Evolutionary conservation across 2,329 filamentous ascomycete genomes (phyloP).

Genomic region (Bipolaris gigantea): DNA sequence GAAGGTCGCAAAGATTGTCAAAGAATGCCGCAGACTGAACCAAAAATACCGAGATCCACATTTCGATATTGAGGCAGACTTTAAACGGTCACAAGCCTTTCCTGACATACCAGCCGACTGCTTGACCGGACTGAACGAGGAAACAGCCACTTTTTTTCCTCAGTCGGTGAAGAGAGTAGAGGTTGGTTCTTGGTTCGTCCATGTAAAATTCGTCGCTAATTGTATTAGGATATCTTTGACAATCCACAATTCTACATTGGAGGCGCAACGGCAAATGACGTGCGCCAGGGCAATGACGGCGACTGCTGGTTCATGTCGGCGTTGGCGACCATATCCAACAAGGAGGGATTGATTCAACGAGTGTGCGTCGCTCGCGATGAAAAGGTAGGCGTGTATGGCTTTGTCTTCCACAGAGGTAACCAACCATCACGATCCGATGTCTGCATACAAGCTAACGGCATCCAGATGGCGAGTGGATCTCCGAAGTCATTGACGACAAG

Average conservation of each 20-base stretch:
- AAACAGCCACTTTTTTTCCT: conserved; percentile 53
- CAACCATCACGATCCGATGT: neutral
- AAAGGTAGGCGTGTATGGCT: conserved; percentile 78
- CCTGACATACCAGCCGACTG: conserved; percentile 50
- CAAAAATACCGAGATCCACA: conserved; percentile 85
- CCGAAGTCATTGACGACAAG: conserved; percentile 89
- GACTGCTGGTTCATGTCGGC: conserved; percentile 89
- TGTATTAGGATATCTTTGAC: conserved; percentile 74
- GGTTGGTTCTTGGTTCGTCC: conserved; percentile 36
- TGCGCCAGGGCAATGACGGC: conserved; percentile 75
- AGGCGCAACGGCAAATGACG: conserved; percentile 74
- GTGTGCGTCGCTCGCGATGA: conserved; percentile 75
- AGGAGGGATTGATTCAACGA: conserved; percentile 69
- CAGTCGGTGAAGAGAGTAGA: conserved; percentile 73
- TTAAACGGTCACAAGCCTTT: conserved; percentile 55
- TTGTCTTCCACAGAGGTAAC: conserved; percentile 73
- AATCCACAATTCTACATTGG: conserved; percentile 76
- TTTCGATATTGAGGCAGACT: conserved; percentile 79
- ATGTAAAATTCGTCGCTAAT: conserved; percentile 14
- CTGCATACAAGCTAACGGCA: conserved; percentile 24
- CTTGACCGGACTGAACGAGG: conserved; percentile 52
- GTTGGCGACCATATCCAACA: conserved; percentile 74
- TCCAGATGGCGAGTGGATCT: conserved; percentile 83
- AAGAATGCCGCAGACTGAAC: conserved; percentile 73
- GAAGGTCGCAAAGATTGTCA: conserved; percentile 60